phyloP scores from a whole-genome alignment of 1,139 yeast species.

The Yamadazyma mexicana region DNA sequence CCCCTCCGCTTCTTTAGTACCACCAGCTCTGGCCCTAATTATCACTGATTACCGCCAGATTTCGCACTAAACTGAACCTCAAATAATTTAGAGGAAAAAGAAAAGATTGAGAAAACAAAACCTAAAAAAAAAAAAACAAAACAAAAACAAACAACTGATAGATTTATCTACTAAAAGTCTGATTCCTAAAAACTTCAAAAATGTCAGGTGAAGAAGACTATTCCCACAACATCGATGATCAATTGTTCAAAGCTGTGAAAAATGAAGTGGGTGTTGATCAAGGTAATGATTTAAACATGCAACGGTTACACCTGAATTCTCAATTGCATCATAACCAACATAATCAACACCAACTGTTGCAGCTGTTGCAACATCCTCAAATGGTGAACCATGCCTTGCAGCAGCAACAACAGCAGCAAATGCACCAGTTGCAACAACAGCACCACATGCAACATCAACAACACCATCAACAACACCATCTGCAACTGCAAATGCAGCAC shows the following conservation, averaged over 20 bases:
- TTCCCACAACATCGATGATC: slow-evolving; percentile 48
- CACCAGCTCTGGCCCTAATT: background rate
- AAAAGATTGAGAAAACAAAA: background rate
- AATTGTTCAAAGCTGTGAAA: slow-evolving; percentile 40
- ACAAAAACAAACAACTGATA: background rate
- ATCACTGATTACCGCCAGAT: background rate
- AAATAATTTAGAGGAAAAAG: too few relatives aligned
- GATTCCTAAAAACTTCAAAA: background rate
- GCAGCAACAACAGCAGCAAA: slow-evolving; percentile 17
- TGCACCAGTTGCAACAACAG: slow-evolving; percentile 11
- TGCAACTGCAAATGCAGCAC: slow-evolving; percentile 9
- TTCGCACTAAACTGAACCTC: background rate
- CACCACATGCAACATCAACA: slow-evolving; percentile 15
- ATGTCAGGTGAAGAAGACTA: slow-evolving; percentile 32
- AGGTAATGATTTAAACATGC: slow-evolving; percentile 13
- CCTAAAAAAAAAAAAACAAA: background rate
- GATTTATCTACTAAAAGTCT: too few relatives aligned
- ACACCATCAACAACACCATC: slow-evolving; percentile 8
- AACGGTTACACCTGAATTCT: slow-evolving; percentile 20
- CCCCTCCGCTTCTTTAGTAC: background rate
- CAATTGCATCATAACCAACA: slow-evolving; percentile 18
- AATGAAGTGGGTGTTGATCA: slow-evolving; percentile 30
- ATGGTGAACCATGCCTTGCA: slow-evolving; percentile 7
- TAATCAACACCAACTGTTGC: slow-evolving; percentile 12
- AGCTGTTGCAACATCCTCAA: slow-evolving; percentile 12